Base-by-base conservation (phyloP, 345 rosid genomes). In the Lepidium aucheri region DNA sequence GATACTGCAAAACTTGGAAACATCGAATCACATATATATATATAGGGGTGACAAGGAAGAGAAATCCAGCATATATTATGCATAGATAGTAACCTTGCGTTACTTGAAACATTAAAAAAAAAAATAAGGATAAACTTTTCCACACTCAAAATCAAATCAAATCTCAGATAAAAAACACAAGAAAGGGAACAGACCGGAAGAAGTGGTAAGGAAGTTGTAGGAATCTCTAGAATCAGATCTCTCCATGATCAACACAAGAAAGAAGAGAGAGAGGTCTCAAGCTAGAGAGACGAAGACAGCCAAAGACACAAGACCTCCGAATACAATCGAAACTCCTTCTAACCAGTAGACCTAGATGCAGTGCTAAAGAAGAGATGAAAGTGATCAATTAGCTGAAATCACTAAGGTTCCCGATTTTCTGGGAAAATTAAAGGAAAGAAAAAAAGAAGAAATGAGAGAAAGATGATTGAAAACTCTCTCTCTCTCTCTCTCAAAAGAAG, bases 211-310 rank as follows among this genome's bases (percentile, higher is more conserved):
- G 35, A 77, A 77, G 80, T 43, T 72, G 77, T 49, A 76, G 73
- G 63, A 75, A 64, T 64, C 81, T 47, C 73, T 84, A 59, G 78
- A 70, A 43, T 76, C 68, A 68, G 88, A 81, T 87, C 88, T 83
- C 77, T 87, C 89, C 93, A 87, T 87, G 65, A 51, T 65, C 69
- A 73, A 43, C 66, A 53, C 24, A 59, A 42, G 8, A 6, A 28
- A 28, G 5, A 28, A 28, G 32, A 28, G 33, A 22, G 33, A 22
- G 40, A 64, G 63, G 73, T 61, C 68, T 75, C 77, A 56, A 60
- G 41, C n/a, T 26, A 53, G 34, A 5, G 43, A n/a, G n/a, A 62
- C 11, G 15, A 22, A 74, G 60, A 32, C 32, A 20, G 56, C 58
- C 42, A 24, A 13, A 53, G 12, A 40, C 26, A 54, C 10, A 10